Conservation (phyloP, 108 stramenopile genomes). For the Cylindrotheca closterium region DNA sequence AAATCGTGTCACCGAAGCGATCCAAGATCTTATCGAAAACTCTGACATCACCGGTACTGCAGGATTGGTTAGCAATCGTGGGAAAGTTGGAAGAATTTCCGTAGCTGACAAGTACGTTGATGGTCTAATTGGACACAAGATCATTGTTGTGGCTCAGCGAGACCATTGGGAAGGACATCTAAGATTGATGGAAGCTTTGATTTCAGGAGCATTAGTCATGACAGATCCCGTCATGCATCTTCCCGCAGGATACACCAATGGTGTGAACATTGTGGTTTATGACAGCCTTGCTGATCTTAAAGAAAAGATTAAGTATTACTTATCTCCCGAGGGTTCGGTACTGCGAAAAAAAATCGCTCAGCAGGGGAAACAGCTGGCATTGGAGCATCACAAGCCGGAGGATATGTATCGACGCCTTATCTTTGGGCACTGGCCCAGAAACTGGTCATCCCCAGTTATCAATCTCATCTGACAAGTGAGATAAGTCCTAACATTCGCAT, state of each 20-base stretch:
- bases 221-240: slow-evolving; percentile 28
- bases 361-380: not conserved
- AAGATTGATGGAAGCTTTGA: slow-evolving; percentile 48
- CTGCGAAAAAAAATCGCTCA: not conserved
- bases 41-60: not conserved
- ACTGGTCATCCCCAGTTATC: not conserved
- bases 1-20: not conserved
- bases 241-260: slow-evolving; percentile 29
- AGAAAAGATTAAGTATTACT: slow-evolving; percentile 28
- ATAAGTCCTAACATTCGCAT: no score
- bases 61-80: not conserved
- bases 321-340: slow-evolving; percentile 10
- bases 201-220: slow-evolving; percentile 44
- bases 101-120: not conserved
- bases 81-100: not conserved
- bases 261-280: slow-evolving; percentile 36
- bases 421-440: not conserved
- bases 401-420: not conserved
- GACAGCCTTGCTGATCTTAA: slow-evolving; percentile 15
- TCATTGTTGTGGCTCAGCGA: slow-evolving; percentile 48
- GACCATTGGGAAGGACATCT: slow-evolving; percentile 56
- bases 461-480: not conserved
- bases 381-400: not conserved
- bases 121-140: slow-evolving; percentile 30
- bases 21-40: not conserved